Percentiles rank a stretch among this genome's conserved stretches.
These are phyloP conservation scores for Tirmania nivea DNA, from an alignment of 495 filamentous ascomycete species.

Conservation along the genomic window DNA sequence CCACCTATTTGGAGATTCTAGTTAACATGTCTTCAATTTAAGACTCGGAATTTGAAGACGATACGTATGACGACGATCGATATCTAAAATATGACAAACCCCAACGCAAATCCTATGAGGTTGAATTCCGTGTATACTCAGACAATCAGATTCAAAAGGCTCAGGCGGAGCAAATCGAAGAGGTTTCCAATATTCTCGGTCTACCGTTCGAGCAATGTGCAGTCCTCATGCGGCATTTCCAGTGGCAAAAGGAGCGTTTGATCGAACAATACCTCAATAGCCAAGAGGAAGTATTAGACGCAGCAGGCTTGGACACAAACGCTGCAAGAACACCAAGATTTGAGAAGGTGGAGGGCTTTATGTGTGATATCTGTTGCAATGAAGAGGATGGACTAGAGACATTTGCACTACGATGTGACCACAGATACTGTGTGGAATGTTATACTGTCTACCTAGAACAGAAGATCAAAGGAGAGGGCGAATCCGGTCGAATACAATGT, in stretches of 20 bases:
- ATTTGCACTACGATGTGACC: slow-evolving; percentile 87
- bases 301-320: slow-evolving; percentile 54
- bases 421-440: slow-evolving; percentile 87
- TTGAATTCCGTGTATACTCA: slow-evolving; percentile 58
- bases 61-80: slow-evolving; percentile 40
- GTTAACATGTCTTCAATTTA: slow-evolving; percentile 12
- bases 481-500: slow-evolving; percentile 85
- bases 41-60: slow-evolving; percentile 21
- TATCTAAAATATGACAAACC: slow-evolving; percentile 62
- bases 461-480: slow-evolving; percentile 87
- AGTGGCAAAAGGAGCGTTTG: slow-evolving; percentile 89
- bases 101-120: slow-evolving; percentile 55
- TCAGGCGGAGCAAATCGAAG: slow-evolving; percentile 64
- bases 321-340: slow-evolving; percentile 41
- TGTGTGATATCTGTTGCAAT: slow-evolving; percentile 91
- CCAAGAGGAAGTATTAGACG: slow-evolving; percentile 54
- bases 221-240: slow-evolving; percentile 65
- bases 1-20: neutral
- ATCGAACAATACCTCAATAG: slow-evolving; percentile 90
- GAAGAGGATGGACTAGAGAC: slow-evolving; percentile 59
- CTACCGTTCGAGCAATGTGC: slow-evolving; percentile 70
- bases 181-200: slow-evolving; percentile 71
- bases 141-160: slow-evolving; percentile 60
- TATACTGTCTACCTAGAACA: slow-evolving; percentile 75
- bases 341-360: slow-evolving; percentile 49